Base-by-base conservation (phyloP, 2,329 filamentous ascomycete species). In the Phialocephala subalpina region DNA sequence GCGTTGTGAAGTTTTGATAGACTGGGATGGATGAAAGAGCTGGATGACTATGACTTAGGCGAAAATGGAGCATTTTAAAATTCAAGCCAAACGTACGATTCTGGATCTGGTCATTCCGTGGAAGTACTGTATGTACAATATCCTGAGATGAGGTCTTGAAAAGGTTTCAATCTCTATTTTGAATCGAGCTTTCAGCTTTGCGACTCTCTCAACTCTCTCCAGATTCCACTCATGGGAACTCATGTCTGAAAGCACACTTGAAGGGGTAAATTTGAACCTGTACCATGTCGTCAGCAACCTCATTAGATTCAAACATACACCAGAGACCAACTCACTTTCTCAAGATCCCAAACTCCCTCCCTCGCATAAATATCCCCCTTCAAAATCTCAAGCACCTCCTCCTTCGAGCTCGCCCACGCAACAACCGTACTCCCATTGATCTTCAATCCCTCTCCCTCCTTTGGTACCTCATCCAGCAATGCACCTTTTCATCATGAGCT, bases 321-420 rank as follows among this genome's bases (percentile, higher is more conserved):
- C 14, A 27, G 14, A 16, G 40, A 59, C 38, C 14, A 53, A 67
- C 72, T 62, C 62, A 87, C 87, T 73, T 91, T 91, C 40, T 89
- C 86, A 65, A 91, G 76, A 81, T 97, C 92, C 94, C 94, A 97
- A 9, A 97, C 93, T 0, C 89, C 92, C 52, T 79, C 83, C 67
- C 80, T 84, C 11, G 84, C 82, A 79, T 97, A 97, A 11, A 94
- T 81, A 80, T 97, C 94, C 58, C 86, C 83, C 77, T 86, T 86
- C 56, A 97, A 77, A 60, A 85, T 75, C 72, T 90, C 85, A 47
- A 90, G 77, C 1, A 92, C 87, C 76, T 93, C 90, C 69, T 94
- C 90, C 73, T 85, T 87, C 9, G 84, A 89, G 68, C 87, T 85
- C 8, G 91, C 93, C 35, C 86, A 78, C 45, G 87, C 82, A 33